phyloP scores from a whole-genome alignment of 768 basidiomycete species.

The Suillus paluster region DNA sequence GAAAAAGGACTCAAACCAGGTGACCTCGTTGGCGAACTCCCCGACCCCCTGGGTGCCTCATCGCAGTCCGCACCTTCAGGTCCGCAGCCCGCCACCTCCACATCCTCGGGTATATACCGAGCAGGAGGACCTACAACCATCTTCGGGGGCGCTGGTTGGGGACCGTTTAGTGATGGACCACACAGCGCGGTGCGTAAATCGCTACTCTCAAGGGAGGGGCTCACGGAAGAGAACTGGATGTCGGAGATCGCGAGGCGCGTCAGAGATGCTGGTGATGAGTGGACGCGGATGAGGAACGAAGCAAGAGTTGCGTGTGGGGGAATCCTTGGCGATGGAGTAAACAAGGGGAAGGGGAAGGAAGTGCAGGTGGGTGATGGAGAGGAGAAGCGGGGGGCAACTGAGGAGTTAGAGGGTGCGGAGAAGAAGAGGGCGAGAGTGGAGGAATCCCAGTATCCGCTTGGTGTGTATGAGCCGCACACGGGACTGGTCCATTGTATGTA shows the following conservation, averaged over 20 bases:
- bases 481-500: slow-evolving; percentile 74
- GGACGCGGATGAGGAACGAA: slow-evolving; percentile 60
- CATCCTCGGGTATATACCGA: slow-evolving; percentile 70
- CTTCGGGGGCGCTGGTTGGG: slow-evolving; percentile 83
- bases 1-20: slow-evolving; percentile 84
- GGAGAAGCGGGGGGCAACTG: slow-evolving; percentile 28
- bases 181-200: slow-evolving; percentile 85
- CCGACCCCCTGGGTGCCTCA: slow-evolving; percentile 65
- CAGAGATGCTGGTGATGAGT: slow-evolving; percentile 64
- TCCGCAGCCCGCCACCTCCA: slow-evolving; percentile 26
- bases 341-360: slow-evolving; percentile 35
- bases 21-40: slow-evolving; percentile 81
- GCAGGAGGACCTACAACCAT: slow-evolving; percentile 93
- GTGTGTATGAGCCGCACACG: slow-evolving; percentile 84
- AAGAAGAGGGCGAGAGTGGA: slow-evolving; percentile 34
- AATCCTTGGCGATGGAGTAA: slow-evolving; percentile 38
- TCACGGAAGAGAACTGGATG: slow-evolving; percentile 95
- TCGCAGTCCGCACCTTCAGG: slow-evolving; percentile 46
- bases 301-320: slow-evolving; percentile 57
- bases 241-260: slow-evolving; percentile 71
- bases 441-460: slow-evolving; percentile 51
- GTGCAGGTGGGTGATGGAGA: slow-evolving; percentile 34
- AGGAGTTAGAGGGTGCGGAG: slow-evolving; percentile 25
- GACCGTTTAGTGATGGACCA: slow-evolving; percentile 89
- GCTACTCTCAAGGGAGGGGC: slow-evolving; percentile 74